These are phyloP conservation scores for Annulohypoxylon nitens DNA, from an alignment of 495 filamentous ascomycete genomes.

Conservation along the genomic window DNA sequence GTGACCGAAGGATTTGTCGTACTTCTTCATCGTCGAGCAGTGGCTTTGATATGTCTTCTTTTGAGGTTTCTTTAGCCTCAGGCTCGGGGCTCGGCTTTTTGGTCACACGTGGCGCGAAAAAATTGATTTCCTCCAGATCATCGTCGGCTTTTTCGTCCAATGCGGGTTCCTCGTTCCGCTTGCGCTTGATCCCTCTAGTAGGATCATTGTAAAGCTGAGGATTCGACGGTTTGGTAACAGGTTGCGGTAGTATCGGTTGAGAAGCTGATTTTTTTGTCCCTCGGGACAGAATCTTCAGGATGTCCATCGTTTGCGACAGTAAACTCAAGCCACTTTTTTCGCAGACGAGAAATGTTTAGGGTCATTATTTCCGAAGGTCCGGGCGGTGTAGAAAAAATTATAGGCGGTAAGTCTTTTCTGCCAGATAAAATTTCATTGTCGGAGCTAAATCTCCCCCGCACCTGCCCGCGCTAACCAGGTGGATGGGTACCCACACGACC, in stretches of 20 bases:
- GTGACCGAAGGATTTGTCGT: slow-evolving; percentile 78
- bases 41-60: slow-evolving; percentile 47
- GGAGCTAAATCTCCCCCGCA: slow-evolving; percentile 24
- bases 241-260: slow-evolving; percentile 48
- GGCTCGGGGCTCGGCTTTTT: slow-evolving; percentile 37
- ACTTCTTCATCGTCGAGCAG: slow-evolving; percentile 74
- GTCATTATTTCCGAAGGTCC: slow-evolving; percentile 15
- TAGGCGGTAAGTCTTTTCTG: slow-evolving; percentile 43
- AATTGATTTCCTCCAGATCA: slow-evolving; percentile 62
- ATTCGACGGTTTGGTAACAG: slow-evolving; percentile 54
- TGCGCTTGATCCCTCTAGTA: slow-evolving; percentile 63
- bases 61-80: slow-evolving; percentile 19
- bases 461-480: neutral
- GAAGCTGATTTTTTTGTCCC: slow-evolving; percentile 65
- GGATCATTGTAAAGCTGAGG: slow-evolving; percentile 65
- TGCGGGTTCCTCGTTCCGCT: slow-evolving; percentile 55
- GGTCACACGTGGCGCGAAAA: slow-evolving; percentile 58
- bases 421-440: slow-evolving; percentile 29
- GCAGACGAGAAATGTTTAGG: slow-evolving; percentile 13
- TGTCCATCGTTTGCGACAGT: slow-evolving; percentile 65
- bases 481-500: slow-evolving; percentile 11
- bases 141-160: slow-evolving; percentile 43
- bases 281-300: slow-evolving; percentile 75
- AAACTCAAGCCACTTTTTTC: neutral
- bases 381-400: slow-evolving; percentile 45